These are phyloP conservation scores for Sclerotinia subarctica DNA, from an alignment of 2,329 filamentous ascomycete genomes.

Conservation along the genomic window DNA sequence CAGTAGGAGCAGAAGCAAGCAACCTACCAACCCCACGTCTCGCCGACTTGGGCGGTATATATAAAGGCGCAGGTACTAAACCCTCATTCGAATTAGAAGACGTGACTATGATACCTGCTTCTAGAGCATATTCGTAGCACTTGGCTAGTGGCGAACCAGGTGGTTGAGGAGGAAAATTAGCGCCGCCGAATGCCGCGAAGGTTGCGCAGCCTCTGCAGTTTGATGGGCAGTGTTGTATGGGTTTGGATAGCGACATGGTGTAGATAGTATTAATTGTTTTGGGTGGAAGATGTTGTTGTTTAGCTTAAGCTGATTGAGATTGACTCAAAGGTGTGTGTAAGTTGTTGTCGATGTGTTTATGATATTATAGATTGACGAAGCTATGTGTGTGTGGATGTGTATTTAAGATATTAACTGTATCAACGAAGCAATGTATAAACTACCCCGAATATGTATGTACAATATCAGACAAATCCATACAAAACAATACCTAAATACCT, in stretches of 20 bases:
- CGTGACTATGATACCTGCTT: neutral
- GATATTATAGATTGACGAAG: neutral
- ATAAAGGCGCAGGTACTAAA: neutral
- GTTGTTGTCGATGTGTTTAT: neutral
- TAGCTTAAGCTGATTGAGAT: neutral
- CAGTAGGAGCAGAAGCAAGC: neutral
- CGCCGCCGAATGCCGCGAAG: slow-evolving; percentile 1
- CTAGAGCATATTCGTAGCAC: neutral
- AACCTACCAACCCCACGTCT: neutral
- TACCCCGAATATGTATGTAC: no score
- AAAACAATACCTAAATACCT: no score
- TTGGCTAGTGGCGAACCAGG: neutral
- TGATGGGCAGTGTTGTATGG: slow-evolving; percentile 5
- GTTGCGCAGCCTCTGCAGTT: slow-evolving; percentile 10
- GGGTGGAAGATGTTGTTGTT: neutral
- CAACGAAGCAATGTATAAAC: no score
- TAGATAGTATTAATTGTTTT: no score
- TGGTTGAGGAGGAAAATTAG: slow-evolving; percentile 1
- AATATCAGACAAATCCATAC: no score
- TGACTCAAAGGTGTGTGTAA: neutral
- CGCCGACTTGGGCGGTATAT: neutral
- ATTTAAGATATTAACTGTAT: no score
- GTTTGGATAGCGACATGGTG: slow-evolving; percentile 11
- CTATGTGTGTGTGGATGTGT: no score
- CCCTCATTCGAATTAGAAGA: neutral